A percentile compares a stretch with the other conserved stretches of the same genome.
phyloP scores from a whole-genome alignment of 78 protist genomes.

The Dictyostelium intermedium region DNA sequence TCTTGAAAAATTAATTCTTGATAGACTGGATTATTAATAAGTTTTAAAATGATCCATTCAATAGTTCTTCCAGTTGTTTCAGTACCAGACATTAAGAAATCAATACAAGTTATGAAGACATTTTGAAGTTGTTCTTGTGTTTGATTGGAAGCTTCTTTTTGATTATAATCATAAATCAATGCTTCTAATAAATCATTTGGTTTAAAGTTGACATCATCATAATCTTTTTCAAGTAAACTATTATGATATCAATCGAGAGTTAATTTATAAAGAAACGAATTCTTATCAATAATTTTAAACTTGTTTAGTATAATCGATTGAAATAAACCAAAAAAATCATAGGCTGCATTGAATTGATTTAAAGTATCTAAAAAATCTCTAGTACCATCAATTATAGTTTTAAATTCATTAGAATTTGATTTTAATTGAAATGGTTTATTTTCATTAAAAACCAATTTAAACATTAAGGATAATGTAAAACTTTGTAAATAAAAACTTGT shows the following conservation, averaged over 20 bases:
- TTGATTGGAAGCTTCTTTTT: background rate
- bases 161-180: background rate
- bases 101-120: background rate
- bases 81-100: conserved; percentile 12
- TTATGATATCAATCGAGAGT: background rate
- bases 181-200: background rate
- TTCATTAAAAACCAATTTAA: background rate
- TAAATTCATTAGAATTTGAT: background rate
- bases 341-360: background rate
- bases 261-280: background rate
- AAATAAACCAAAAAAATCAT: background rate
- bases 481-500: background rate
- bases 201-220: background rate
- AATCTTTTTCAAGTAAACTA: background rate
- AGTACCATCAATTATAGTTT: background rate
- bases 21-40: background rate
- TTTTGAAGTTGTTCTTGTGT: background rate
- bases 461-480: background rate
- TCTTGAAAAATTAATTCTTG: background rate
- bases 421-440: background rate
- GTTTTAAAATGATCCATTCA: background rate
- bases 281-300: background rate
- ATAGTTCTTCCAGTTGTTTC: background rate
- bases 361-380: background rate
- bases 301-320: background rate